These are phyloP conservation scores for Pinus tabuliformis DNA, from an alignment of 75 land plant genomes.

Conservation along the genomic window DNA sequence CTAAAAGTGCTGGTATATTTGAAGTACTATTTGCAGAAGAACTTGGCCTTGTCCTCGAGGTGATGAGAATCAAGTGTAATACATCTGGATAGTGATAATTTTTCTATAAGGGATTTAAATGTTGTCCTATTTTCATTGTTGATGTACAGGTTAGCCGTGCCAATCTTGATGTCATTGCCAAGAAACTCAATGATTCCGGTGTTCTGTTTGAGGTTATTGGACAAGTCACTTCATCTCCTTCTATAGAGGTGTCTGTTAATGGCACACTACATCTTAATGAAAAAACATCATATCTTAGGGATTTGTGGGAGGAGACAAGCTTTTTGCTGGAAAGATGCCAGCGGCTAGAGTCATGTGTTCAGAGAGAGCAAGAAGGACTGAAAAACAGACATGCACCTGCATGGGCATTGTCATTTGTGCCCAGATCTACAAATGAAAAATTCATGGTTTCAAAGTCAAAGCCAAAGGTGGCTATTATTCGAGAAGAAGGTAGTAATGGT, in stretches of 20 bases:
- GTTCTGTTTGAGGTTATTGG: constrained; percentile 69
- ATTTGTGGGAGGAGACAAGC: constrained; percentile 93
- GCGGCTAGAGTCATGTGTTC: constrained; percentile 75
- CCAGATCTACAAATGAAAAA: constrained; percentile 54
- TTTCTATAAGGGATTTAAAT: neutral
- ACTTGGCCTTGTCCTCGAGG: constrained; percentile 87
- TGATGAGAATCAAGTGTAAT: constrained; percentile 1
- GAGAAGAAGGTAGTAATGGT: constrained; percentile 99
- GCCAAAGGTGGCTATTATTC: constrained; percentile 87
- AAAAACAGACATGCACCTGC: constrained; percentile 61
- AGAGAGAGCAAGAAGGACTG: constrained; percentile 74
- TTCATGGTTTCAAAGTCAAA: constrained; percentile 33
- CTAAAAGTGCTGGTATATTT: constrained; percentile 28
- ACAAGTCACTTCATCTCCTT: constrained; percentile 48
- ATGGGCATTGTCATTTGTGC: constrained; percentile 83
- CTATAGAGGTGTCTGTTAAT: constrained; percentile 56
- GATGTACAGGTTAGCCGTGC: constrained; percentile 38
- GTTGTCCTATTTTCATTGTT: neutral
- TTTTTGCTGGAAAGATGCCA: constrained; percentile 78
- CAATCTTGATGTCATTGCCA: constrained; percentile 38
- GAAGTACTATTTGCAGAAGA: constrained; percentile 86
- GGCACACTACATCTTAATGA: constrained; percentile 48
- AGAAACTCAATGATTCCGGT: constrained; percentile 39
- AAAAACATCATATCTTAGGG: constrained; percentile 62
- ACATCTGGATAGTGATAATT: neutral